Conservation (phyloP, 768 basidiomycete species). For the Krasilnikovozyma curviuscula region DNA sequence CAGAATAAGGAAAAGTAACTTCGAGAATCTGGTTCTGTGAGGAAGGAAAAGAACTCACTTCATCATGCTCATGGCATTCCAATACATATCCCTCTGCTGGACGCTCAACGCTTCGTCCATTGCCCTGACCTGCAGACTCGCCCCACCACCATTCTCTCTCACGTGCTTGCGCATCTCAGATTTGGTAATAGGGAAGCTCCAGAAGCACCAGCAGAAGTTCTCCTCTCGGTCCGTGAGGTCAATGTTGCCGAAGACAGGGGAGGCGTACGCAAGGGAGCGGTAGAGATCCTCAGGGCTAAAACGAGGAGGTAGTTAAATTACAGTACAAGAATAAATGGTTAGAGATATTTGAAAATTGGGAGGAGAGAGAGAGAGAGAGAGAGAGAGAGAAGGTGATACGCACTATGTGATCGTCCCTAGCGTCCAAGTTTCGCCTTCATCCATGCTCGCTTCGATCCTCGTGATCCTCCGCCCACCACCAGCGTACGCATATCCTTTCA, state of each 20-base stretch:
- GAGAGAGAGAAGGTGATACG: not conserved
- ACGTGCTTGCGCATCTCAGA: too few relatives aligned
- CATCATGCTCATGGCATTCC: slow-evolving; percentile 45
- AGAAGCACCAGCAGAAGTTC: slow-evolving; percentile 47
- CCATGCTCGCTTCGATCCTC: slow-evolving; percentile 40
- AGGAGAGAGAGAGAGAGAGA: slow-evolving; percentile 20
- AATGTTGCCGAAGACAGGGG: slow-evolving; percentile 34
- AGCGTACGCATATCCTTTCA: slow-evolving; percentile 43
- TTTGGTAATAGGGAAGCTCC: slow-evolving; percentile 31
- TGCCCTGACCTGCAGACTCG: slow-evolving; percentile 32
- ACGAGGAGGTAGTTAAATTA: not conserved
- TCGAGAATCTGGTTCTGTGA: not conserved
- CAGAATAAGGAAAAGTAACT: not conserved
- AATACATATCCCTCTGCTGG: slow-evolving; percentile 20
- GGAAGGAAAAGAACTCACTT: slow-evolving; percentile 23
- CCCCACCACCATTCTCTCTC: slow-evolving; percentile 22
- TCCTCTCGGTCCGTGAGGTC: slow-evolving; percentile 35
- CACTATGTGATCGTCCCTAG: slow-evolving; percentile 31
- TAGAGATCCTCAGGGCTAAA: slow-evolving; percentile 34
- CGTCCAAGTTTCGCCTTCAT: slow-evolving; percentile 36
- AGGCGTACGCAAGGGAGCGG: slow-evolving; percentile 27
- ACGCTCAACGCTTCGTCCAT: slow-evolving; percentile 33
- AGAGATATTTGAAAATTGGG: slow-evolving; percentile 32
- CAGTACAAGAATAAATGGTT: too few relatives aligned
- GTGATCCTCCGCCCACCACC: slow-evolving; percentile 42